Conservation (phyloP, 1,139 yeast species). For the Lodderomyces theae region DNA sequence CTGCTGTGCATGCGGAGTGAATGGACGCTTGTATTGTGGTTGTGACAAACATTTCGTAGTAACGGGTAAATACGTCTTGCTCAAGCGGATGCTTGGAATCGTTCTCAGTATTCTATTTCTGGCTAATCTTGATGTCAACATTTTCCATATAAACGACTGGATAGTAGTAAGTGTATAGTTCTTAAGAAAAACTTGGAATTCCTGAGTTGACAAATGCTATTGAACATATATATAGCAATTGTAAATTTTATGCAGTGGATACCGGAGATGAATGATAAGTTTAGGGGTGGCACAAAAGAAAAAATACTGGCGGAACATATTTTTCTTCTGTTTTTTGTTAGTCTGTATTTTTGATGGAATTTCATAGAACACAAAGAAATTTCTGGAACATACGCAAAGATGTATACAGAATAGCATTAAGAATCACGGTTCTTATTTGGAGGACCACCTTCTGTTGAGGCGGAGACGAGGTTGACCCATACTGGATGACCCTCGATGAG, state of each 20-base stretch:
- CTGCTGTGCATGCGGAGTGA: neutral
- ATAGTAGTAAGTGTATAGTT: neutral
- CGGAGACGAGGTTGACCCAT: too few species aligned
- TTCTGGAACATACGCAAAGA: constrained; percentile 3
- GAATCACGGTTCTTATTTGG: too few species aligned
- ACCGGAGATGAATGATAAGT: neutral
- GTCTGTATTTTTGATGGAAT: neutral
- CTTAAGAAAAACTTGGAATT: neutral
- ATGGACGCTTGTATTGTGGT: constrained; percentile 1
- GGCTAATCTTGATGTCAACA: constrained; percentile 11
- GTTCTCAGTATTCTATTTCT: constrained; percentile 7
- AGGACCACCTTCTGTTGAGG: too few species aligned
- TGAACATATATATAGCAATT: neutral
- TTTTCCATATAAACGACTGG: neutral
- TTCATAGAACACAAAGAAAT: constrained; percentile 2
- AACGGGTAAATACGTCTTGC: constrained; percentile 5
- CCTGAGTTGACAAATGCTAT: neutral
- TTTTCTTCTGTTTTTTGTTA: too few species aligned
- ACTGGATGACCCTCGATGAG: too few species aligned
- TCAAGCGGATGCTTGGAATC: constrained; percentile 4
- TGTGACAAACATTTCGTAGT: constrained; percentile 5
- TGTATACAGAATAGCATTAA: too few species aligned
- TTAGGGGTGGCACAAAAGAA: neutral
- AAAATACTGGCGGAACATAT: neutral
- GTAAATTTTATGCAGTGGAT: neutral